Percentiles rank a stretch among this genome's conserved stretches.
These are phyloP conservation scores for Fonsecaea erecta DNA, from an alignment of 2,329 filamentous ascomycete genomes.

Conservation along the genomic window DNA sequence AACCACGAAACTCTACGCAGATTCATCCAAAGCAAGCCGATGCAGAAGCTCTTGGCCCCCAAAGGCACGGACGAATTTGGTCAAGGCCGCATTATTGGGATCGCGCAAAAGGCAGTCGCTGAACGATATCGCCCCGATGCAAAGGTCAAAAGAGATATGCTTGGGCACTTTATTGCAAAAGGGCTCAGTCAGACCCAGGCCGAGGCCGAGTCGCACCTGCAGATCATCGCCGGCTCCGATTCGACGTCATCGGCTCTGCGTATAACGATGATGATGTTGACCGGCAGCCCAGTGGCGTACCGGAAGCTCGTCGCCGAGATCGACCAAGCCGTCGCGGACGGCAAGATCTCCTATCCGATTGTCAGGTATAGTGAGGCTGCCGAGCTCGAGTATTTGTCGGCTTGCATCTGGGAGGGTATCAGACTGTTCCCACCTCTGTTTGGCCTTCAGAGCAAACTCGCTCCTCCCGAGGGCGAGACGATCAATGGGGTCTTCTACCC, in stretches of 20 bases:
- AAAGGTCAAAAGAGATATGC: slow-evolving; percentile 38
- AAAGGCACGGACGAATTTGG: slow-evolving; percentile 32
- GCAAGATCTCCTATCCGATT: slow-evolving; percentile 39
- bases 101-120: slow-evolving; percentile 34
- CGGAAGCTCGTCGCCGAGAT: slow-evolving; percentile 33
- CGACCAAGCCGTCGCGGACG: slow-evolving; percentile 46
- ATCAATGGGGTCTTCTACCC: slow-evolving; percentile 50
- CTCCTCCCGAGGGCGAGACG: slow-evolving; percentile 40
- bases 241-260: slow-evolving; percentile 16
- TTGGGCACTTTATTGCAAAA: slow-evolving; percentile 41
- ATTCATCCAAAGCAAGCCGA: slow-evolving; percentile 20
- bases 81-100: slow-evolving; percentile 28
- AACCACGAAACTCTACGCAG: slow-evolving; percentile 18
- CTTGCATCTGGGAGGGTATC: slow-evolving; percentile 56
- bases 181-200: slow-evolving; percentile 28
- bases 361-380: slow-evolving; percentile 20
- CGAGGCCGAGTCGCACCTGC: slow-evolving; percentile 25
- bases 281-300: slow-evolving; percentile 23
- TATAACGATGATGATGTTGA: slow-evolving; percentile 19
- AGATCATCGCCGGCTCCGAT: slow-evolving; percentile 25
- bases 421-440: slow-evolving; percentile 53
- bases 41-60: slow-evolving; percentile 19
- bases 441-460: slow-evolving; percentile 40
- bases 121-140: slow-evolving; percentile 33
- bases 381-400: slow-evolving; percentile 52